Conservation (phyloP, 1,139 yeast species). For the Suhomyces chickasaworum region DNA sequence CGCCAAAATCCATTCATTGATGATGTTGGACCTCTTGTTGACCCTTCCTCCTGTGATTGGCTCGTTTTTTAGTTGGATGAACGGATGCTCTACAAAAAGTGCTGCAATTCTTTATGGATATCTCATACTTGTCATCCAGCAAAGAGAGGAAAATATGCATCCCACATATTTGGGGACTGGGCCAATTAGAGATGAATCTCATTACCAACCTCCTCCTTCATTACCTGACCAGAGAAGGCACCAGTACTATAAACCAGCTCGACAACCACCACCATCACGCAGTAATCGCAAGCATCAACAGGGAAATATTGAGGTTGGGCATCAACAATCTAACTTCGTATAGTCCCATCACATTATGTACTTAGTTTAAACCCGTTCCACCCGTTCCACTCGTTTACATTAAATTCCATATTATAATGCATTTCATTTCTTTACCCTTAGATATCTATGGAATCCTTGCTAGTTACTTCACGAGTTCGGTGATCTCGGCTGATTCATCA, state of each 20-base stretch:
- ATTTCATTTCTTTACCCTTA: background rate
- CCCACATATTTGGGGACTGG: conserved; percentile 11
- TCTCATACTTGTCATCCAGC: conserved; percentile 40
- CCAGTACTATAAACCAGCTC: conserved; percentile 4
- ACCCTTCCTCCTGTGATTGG: conserved; percentile 83
- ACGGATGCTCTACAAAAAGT: conserved; percentile 86
- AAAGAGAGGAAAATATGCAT: conserved; percentile 23
- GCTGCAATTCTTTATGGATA: conserved; percentile 71
- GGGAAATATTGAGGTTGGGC: conserved; percentile 23
- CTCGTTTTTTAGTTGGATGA: conserved; percentile 71
- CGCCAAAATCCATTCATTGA: conserved; percentile 74
- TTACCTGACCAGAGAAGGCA: conserved; percentile 3
- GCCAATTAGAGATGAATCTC: conserved; percentile 8
- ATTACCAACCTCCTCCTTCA: conserved; percentile 3
- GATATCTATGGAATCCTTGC: background rate
- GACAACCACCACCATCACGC: no score
- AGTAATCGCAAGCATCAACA: background rate
- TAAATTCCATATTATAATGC: background rate
- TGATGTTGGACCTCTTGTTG: conserved; percentile 68
- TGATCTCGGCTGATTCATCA: background rate
- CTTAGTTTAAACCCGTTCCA: no score
- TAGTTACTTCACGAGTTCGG: background rate
- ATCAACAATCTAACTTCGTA: conserved; percentile 36
- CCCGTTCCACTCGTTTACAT: background rate
- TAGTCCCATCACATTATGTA: no score